These are phyloP conservation scores for Tremella mesenterica DNA, from an alignment of 768 basidiomycete genomes.

Conservation along the genomic window DNA sequence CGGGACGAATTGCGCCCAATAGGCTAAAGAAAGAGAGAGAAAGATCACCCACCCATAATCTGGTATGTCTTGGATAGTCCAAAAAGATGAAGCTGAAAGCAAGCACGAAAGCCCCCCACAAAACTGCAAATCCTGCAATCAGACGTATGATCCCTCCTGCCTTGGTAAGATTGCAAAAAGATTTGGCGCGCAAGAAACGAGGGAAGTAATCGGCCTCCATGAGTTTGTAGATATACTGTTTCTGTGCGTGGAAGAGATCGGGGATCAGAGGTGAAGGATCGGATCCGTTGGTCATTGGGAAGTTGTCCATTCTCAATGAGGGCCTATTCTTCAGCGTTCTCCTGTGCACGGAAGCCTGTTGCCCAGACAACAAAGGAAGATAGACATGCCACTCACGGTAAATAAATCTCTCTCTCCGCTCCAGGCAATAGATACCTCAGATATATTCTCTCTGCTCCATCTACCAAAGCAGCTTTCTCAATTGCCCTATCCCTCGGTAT, in stretches of 20 bases:
- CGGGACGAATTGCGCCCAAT: background rate
- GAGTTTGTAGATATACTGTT: slow-evolving; percentile 91
- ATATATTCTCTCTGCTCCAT: slow-evolving; percentile 91
- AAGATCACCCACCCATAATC: slow-evolving; percentile 75
- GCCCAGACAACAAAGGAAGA: background rate
- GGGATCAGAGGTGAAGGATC: slow-evolving; percentile 59
- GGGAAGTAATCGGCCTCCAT: slow-evolving; percentile 68
- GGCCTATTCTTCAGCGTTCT: slow-evolving; percentile 46
- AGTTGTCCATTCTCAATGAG: slow-evolving; percentile 77
- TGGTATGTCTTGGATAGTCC: slow-evolving; percentile 83
- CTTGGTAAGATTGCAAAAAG: slow-evolving; percentile 95
- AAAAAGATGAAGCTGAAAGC: slow-evolving; percentile 89
- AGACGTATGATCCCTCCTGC: slow-evolving; percentile 79
- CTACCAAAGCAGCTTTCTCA: slow-evolving; percentile 76
- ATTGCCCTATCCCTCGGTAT: slow-evolving; percentile 88
- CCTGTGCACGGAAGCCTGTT: background rate
- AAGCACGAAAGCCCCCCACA: slow-evolving; percentile 90
- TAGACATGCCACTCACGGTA: slow-evolving; percentile 51
- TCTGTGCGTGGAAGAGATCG: slow-evolving; percentile 94
- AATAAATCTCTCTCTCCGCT: slow-evolving; percentile 95
- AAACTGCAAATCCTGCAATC: slow-evolving; percentile 67
- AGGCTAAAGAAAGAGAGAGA: slow-evolving; percentile 5
- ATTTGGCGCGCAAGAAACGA: slow-evolving; percentile 88
- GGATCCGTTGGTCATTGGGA: slow-evolving; percentile 65
- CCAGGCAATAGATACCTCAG: slow-evolving; percentile 81